Percentiles rank a stretch among this genome's conserved stretches.
Conservation (phyloP, 2,329 filamentous ascomycete genomes). For the Furcasterigmium sp. region DNA sequence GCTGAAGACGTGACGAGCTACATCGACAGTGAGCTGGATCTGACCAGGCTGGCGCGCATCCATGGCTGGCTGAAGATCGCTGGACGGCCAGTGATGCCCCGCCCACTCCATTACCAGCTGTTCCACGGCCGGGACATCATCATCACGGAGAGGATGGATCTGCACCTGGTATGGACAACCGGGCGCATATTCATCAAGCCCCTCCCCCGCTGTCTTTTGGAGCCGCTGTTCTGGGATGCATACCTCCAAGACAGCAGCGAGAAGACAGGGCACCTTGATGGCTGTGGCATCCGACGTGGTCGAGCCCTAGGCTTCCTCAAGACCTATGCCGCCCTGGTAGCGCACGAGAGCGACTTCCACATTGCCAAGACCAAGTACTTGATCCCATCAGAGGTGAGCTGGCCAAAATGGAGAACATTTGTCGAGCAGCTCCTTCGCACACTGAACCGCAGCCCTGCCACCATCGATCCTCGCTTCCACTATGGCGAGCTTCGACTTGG, state of each 20-base stretch:
- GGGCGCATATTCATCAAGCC: slow-evolving; percentile 19
- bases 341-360: slow-evolving; percentile 29
- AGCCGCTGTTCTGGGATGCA: not conserved
- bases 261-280: not conserved
- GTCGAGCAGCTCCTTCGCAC: slow-evolving; percentile 20
- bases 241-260: no score
- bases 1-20: not conserved
- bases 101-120: slow-evolving; percentile 18
- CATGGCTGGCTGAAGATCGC: slow-evolving; percentile 19
- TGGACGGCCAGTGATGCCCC: slow-evolving; percentile 18
- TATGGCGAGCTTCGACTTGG: slow-evolving; percentile 36
- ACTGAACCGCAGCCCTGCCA: slow-evolving; percentile 18
- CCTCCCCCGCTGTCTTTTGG: slow-evolving; percentile 19
- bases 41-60: slow-evolving; percentile 9
- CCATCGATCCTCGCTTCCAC: slow-evolving; percentile 29
- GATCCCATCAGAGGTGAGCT: slow-evolving; percentile 26
- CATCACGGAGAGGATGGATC: slow-evolving; percentile 15
- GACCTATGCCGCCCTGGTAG: slow-evolving; percentile 29
- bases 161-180: slow-evolving; percentile 18
- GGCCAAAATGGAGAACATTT: slow-evolving; percentile 32
- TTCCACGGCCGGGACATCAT: slow-evolving; percentile 16
- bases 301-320: slow-evolving; percentile 31
- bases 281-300: not conserved
- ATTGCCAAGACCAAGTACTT: slow-evolving; percentile 28
- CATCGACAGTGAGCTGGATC: slow-evolving; percentile 9